Base-by-base conservation (phyloP, 108 stramenopile species). In the Conticribra guillardii region DNA sequence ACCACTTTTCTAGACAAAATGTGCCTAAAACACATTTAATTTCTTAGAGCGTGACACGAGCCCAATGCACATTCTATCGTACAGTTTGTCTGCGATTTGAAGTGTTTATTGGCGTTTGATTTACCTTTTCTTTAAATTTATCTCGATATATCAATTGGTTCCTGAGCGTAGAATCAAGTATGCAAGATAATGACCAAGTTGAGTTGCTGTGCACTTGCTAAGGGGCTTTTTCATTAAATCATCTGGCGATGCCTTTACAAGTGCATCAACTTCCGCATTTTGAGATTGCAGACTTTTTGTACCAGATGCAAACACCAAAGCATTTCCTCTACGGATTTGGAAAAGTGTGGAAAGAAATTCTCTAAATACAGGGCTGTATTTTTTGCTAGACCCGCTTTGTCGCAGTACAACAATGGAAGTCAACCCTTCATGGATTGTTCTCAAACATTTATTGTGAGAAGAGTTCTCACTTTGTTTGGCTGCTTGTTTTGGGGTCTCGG, bases 161-260 rank as follows among this genome's bases (percentile, higher is more conserved):
- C n/a, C n/a, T n/a, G n/a, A n/a, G n/a, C n/a, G n/a, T n/a, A 62
- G 44, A 18, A 62, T 47, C 45, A 62, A 23, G 24, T 47, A 62
- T 8, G 60, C 60, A 4, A 62, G 60, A 11, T 16, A 62, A 41
- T 62, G 60, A 23, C 60, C 60, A 15, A 62, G 60, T 22, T 62
- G 60, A 4, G 31, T 33, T 55, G 76, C 69, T 30, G 69, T 77
- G 44, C 76, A 68, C 31, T 57, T 59, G 69, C 76, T 56, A 5
- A 77, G 30, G 8, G 69, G 57, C 23, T 47, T 62, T 22, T 54
- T 59, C 26, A n/a, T 30, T 5, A 57, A 29, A 8, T 47, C 66
- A 22, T 60, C 67, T 15, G 46, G 18, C 5, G 60, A 14, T 8
- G 57, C 49, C 7, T 49, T 30, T 7, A 63, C 30, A 17, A 72